Base-by-base conservation (phyloP, 306 rosid species). In the Dicorynia guianensis region DNA sequence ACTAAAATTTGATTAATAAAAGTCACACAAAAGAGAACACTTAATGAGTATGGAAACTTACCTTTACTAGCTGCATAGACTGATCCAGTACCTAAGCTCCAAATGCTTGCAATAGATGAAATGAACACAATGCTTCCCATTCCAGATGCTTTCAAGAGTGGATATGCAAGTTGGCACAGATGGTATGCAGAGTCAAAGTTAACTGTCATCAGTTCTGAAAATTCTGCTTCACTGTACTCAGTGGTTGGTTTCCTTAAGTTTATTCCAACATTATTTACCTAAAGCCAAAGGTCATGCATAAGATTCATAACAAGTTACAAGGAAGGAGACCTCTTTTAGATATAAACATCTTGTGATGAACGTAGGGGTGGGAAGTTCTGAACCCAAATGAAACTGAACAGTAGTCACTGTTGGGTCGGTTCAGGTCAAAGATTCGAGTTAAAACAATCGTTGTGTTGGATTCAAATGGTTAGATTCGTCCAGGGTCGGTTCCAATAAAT, bases 261-360 rank as follows among this genome's bases (percentile, higher is more conserved):
- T 49, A 89, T 87, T 76, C 97, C 99, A 19, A 80, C 97, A 76
- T 89, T 95, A 82, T 87, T 95, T 55, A 90, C 90, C 99, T 92
- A 76, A 63, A 54, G 11, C 77, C 30, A 25, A 25, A 25, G 30
- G 30, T 25, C 30, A 25, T 25, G 30, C 30, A 25, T 25, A 25
- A 25, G 30, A 25, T 1, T 25, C 30, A 25, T 2, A 11, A 55
- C 66, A 80, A 50, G 18, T 67, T 47, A 58, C 5, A 68, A 48
- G 47, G n/a, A 43, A 68, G 10, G 1, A 79, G 8, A 65, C 30
- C 43, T 11, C 15, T 35, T 60, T 36, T 38, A 2, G 30, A 25
- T 1, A 25, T 25, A 25, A 25, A 25, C 30, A 25, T 25, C 30
- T 25, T 25, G 1, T 25, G 30, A 25, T 25, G 30, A n/a, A n/a